phyloP scores from a whole-genome alignment of 441 rosid genomes.

The Arabidopsis lyrata region DNA sequence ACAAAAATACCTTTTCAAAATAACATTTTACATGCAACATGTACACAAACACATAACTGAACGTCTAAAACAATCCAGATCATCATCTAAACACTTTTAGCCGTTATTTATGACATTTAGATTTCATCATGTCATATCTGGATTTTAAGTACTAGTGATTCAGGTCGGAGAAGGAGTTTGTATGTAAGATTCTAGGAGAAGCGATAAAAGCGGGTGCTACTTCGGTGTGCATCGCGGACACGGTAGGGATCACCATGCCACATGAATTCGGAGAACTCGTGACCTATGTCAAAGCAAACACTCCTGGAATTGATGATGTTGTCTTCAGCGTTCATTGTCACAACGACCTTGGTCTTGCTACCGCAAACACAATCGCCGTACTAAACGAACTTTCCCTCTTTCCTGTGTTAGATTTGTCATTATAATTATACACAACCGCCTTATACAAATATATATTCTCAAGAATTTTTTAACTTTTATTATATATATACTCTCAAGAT shows the following conservation, averaged over 20 bases:
- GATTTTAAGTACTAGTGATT: neutral
- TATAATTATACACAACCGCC: neutral
- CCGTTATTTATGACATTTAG: neutral
- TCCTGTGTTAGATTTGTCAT: neutral
- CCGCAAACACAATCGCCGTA: conserved; percentile 42
- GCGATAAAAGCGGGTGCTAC: conserved; percentile 37
- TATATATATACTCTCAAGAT: neutral
- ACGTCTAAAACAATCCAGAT: neutral
- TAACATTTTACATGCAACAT: neutral
- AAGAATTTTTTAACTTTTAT: no score
- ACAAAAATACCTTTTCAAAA: neutral
- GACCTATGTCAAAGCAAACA: conserved; percentile 28
- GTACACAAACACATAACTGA: neutral
- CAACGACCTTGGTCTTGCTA: conserved; percentile 43
- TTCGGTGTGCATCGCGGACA: conserved; percentile 31
- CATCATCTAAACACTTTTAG: neutral
- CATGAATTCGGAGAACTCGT: conserved; percentile 31
- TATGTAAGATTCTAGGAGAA: conserved; percentile 40
- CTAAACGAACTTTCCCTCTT: neutral
- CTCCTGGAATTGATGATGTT: conserved; percentile 39
- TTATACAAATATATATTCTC: neutral
- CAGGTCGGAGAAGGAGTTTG: conserved; percentile 38
- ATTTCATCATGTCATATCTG: neutral
- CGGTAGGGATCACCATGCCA: conserved; percentile 38
- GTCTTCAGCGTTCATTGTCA: conserved; percentile 38